Evolutionary conservation across 331 rosid genomes (phyloP).

Genomic region (Acacia concinna): DNA sequence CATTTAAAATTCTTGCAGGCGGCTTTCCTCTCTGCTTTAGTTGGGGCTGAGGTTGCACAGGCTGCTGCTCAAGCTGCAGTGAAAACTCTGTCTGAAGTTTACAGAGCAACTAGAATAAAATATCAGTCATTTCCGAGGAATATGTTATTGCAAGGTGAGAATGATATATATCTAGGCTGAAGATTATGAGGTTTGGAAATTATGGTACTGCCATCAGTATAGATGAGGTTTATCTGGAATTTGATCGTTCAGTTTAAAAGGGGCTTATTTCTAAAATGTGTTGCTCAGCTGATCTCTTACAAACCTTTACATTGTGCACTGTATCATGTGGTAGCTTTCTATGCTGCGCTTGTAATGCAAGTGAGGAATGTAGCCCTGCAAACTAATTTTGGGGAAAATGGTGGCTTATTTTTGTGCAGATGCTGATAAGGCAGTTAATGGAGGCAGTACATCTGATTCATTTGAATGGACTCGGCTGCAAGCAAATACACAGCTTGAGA

Average conservation of each 20-base stretch:
- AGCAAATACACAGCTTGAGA: conserved; percentile 56
- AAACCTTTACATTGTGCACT: not conserved
- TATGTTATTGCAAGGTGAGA: conserved; percentile 48
- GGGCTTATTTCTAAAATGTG: conserved; percentile 7
- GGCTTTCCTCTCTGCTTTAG: conserved; percentile 86
- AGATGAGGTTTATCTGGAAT: conserved; percentile 17
- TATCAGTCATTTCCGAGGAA: conserved; percentile 36
- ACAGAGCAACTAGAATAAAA: conserved; percentile 43
- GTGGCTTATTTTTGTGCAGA: conserved; percentile 50
- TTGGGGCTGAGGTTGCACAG: conserved; percentile 66
- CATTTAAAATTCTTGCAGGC: conserved; percentile 52
- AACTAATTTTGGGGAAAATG: conserved; percentile 23
- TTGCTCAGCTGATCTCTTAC: not conserved
- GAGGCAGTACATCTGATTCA: conserved; percentile 37
- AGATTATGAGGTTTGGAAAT: conserved; percentile 15
- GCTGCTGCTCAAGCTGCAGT: conserved; percentile 86
- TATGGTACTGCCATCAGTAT: conserved; percentile 8
- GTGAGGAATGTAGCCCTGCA: not conserved
- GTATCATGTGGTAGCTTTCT: conserved; percentile 3
- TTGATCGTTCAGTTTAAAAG: not conserved
- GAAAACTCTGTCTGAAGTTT: conserved; percentile 51
- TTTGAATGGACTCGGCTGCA: conserved; percentile 45
- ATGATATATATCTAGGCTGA: conserved; percentile 7
- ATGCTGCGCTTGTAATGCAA: conserved; percentile 3
- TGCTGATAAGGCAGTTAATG: conserved; percentile 44